Conservation (phyloP, 192 early-diverging fungal species). For the Entomortierella parvispora region DNA sequence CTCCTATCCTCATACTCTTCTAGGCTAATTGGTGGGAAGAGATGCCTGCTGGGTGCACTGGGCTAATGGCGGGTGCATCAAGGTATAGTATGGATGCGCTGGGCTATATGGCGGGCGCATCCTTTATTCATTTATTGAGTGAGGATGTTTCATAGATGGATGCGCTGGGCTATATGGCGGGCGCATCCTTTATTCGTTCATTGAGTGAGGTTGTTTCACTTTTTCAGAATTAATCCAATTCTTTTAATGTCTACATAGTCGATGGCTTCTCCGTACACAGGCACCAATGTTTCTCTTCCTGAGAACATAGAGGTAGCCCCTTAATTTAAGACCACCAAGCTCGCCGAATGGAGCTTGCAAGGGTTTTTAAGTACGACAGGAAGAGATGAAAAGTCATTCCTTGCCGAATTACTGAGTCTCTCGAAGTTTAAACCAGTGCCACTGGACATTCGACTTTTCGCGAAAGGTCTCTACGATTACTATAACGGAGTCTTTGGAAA, state of each 20-base stretch:
- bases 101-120: slow-evolving; percentile 19
- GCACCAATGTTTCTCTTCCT: slow-evolving; percentile 16
- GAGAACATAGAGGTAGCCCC: slow-evolving; percentile 5
- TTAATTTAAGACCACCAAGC: slow-evolving; percentile 32
- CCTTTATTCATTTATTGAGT: background rate
- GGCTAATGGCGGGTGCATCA: slow-evolving; percentile 20
- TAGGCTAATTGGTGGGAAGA: slow-evolving; percentile 32
- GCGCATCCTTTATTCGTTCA: slow-evolving; percentile 14
- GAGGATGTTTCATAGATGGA: slow-evolving; percentile 4
- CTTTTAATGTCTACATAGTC: slow-evolving; percentile 11
- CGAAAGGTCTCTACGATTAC: slow-evolving; percentile 15
- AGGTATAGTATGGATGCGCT: slow-evolving; percentile 13
- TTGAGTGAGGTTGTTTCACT: background rate
- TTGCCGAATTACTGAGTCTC: slow-evolving; percentile 4
- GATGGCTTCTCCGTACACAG: slow-evolving; percentile 19
- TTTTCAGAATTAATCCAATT: slow-evolving; percentile 20
- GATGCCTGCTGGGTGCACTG: slow-evolving; percentile 27
- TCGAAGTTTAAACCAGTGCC: slow-evolving; percentile 20
- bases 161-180: slow-evolving; percentile 26
- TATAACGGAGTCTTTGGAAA: slow-evolving; percentile 20
- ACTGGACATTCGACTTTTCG: slow-evolving; percentile 27
- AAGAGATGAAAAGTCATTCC: slow-evolving; percentile 27
- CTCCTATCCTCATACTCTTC: slow-evolving; percentile 43
- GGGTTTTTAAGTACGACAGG: slow-evolving; percentile 24
- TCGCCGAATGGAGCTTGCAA: slow-evolving; percentile 26